Base-by-base conservation (phyloP, 1,284 basidiomycete species). In the Rhodotorula glutinis region DNA sequence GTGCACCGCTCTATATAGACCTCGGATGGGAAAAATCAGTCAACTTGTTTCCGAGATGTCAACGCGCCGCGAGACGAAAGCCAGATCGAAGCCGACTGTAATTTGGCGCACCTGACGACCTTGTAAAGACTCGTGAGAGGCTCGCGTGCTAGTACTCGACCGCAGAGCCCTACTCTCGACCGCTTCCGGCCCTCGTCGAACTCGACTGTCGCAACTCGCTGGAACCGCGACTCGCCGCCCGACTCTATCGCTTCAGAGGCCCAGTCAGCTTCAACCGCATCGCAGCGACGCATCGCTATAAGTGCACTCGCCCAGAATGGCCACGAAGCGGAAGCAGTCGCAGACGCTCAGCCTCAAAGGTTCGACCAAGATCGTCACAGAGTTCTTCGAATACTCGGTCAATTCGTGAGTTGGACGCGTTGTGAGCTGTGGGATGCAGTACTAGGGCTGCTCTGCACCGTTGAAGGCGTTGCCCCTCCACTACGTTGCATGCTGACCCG, bases 371-470 rank as follows among this genome's bases (percentile, higher is more conserved):
- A 84, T 98, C n/a, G 94, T 98, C 63, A 95, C 92, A 21, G 96
- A 99, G 77, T 98, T 98, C 83, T 98, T 99, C 84, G 94, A 95
- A 82, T 98, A 92, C 80, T 89, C 91, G 29, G 91, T 94, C 71
- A 95, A 95, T 82, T 91, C 88, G 91, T 92, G 76, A 70, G 89
- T 83, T 46, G 14, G 23, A 0, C 19, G 10, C 25, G 27, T 23
- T 8, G 5, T 11, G 7, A 8, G 19, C 47, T 17, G 16, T 4
- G 23, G 47, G 3, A 2, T 2, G 23, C 3, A 49, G 47, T n/a
- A 7, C n/a, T 16, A 25, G 7, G 46, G n/a, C 21, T 10, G 23
- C 19, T 19, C 46, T 47, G 46, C 13, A 21, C 11, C 23, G 46
- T 23, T 21, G 21, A 3, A 38, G 33, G 33, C 33, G 33, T 7